A percentile compares a stretch with the other conserved stretches of the same genome.
These are phyloP conservation scores for Sophora flavescens DNA, from an alignment of 306 rosid species.

Conservation along the genomic window DNA sequence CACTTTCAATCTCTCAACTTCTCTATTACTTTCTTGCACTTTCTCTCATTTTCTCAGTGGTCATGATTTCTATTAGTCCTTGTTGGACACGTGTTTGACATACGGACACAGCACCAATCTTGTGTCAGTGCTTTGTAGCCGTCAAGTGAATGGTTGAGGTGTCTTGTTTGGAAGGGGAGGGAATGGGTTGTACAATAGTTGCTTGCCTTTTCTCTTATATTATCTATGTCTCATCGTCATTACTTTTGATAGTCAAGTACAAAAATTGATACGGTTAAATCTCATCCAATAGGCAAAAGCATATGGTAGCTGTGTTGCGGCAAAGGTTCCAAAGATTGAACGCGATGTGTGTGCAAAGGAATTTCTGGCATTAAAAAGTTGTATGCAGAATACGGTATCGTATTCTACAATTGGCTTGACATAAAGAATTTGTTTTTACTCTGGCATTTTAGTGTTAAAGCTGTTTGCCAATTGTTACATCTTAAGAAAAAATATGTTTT, in stretches of 20 bases:
- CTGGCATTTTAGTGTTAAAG: conserved; percentile 31
- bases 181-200: conserved; percentile 30
- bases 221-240: neutral
- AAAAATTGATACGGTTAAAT: conserved; percentile 42
- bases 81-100: too few relatives aligned
- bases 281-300: conserved; percentile 70
- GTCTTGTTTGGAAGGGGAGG: conserved; percentile 27
- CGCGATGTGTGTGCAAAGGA: conserved; percentile 85
- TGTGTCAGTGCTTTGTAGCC: too few relatives aligned
- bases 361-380: conserved; percentile 79
- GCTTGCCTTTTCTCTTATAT: conserved; percentile 28
- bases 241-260: conserved; percentile 11
- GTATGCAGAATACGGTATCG: conserved; percentile 87
- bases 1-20: too few relatives aligned
- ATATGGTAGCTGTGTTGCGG: conserved; percentile 89
- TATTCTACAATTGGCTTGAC: conserved; percentile 29
- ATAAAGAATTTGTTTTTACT: conserved; percentile 7
- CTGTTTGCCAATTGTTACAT: conserved; percentile 22
- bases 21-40: too few relatives aligned
- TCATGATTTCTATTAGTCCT: too few relatives aligned
- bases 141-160: neutral
- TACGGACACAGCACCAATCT: too few relatives aligned
- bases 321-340: conserved; percentile 94
- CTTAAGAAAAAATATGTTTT: neutral
- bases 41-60: too few relatives aligned